Percentiles rank a stretch among this genome's conserved stretches.
Evolutionary conservation across 2,329 filamentous ascomycete species (phyloP).

Genomic region (Phaeoacremonium minimum): DNA sequence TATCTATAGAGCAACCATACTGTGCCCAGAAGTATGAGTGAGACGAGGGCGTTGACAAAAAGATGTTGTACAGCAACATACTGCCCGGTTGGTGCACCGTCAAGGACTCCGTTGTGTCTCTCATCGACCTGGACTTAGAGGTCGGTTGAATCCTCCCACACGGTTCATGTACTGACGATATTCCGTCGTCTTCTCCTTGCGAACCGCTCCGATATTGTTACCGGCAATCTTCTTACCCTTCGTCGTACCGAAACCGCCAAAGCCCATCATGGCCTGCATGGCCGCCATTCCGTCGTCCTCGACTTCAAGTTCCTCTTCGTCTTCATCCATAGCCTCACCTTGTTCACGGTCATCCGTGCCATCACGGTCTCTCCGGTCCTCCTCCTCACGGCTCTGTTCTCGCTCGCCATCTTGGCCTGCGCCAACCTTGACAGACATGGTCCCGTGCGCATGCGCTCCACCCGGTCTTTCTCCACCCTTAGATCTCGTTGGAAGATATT

Average conservation of each 20-base stretch:
- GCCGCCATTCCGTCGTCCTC: conserved; percentile 65
- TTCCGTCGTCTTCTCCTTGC: conserved; percentile 90
- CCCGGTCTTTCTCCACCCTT: conserved; percentile 16
- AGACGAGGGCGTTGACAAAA: too few relatives aligned
- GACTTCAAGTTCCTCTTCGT: conserved; percentile 48
- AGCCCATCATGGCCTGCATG: conserved; percentile 88
- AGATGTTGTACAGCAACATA: too few relatives aligned
- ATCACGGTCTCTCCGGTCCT: conserved; percentile 4
- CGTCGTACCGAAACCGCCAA: conserved; percentile 78
- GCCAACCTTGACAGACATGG: conserved; percentile 31
- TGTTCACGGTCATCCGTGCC: conserved; percentile 9
- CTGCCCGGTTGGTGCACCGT: too few relatives aligned
- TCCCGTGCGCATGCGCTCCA: conserved; percentile 5
- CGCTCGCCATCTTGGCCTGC: conserved; percentile 22
- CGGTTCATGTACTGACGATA: conserved; percentile 98
- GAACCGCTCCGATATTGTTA: conserved; percentile 76
- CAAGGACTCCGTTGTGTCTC: neutral
- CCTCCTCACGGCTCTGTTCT: conserved; percentile 12
- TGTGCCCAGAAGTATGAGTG: too few relatives aligned
- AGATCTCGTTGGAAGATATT: conserved; percentile 27
- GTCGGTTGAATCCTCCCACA: conserved; percentile 75
- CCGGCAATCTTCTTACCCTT: conserved; percentile 86
- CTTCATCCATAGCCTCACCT: conserved; percentile 24
- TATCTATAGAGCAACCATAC: too few relatives aligned
- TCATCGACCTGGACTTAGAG: conserved; percentile 53